phyloP scores from a whole-genome alignment of 129 eudicot species.

The Saposhnikovia divaricata region DNA sequence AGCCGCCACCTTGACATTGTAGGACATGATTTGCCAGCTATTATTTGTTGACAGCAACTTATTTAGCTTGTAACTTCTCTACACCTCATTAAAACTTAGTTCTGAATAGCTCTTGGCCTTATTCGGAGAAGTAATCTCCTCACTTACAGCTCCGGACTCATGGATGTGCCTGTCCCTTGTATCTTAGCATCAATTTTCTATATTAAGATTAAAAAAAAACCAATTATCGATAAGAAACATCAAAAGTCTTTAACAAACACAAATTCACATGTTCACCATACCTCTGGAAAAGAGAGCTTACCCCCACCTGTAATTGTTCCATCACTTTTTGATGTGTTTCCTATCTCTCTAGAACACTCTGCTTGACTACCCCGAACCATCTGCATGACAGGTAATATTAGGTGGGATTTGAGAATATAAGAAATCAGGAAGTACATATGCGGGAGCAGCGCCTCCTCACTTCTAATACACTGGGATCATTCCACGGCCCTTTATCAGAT shows the following conservation, averaged over 20 bases:
- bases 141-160: constrained; percentile 43
- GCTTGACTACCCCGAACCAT: constrained; percentile 41
- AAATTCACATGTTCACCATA: constrained; percentile 9
- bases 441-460: constrained; percentile 19
- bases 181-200: neutral
- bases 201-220: neutral
- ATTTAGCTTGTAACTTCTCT: too few species aligned
- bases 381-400: constrained; percentile 27
- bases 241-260: neutral
- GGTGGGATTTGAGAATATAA: neutral
- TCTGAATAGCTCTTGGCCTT: too few species aligned
- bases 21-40: too few species aligned
- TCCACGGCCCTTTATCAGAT: constrained; percentile 87
- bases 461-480: constrained; percentile 42
- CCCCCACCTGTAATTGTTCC: constrained; percentile 19
- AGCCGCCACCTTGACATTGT: too few species aligned
- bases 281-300: constrained; percentile 19
- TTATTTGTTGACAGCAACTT: too few species aligned
- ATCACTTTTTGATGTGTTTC: constrained; percentile 27
- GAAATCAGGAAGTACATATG: neutral
- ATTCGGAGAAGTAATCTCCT: too few species aligned
- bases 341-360: constrained; percentile 23
- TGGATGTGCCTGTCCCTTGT: constrained; percentile 29
- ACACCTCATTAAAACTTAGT: too few species aligned
- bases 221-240: neutral